Conservation (phyloP, 2,329 filamentous ascomycete species). For the Fusarium guadeloupense region DNA sequence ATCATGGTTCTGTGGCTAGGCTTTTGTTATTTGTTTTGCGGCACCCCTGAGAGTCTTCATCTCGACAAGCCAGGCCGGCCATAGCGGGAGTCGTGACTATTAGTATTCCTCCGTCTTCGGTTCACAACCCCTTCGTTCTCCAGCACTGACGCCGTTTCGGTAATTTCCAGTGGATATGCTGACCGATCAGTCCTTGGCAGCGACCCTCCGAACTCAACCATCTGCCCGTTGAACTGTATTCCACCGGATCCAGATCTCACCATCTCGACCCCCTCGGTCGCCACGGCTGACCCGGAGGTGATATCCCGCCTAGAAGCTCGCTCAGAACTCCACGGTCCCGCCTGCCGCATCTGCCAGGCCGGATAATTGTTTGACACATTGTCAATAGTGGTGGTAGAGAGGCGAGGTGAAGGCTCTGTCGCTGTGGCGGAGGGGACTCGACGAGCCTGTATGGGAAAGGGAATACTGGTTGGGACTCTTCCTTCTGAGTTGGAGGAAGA, state of each 20-base stretch:
- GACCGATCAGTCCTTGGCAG: background rate
- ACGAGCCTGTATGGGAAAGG: conserved; percentile 5
- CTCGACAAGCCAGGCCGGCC: background rate
- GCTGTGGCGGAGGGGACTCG: conserved; percentile 27
- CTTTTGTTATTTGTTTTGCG: background rate
- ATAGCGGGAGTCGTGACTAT: background rate
- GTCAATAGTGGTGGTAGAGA: conserved; percentile 5
- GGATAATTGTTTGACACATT: conserved; percentile 20
- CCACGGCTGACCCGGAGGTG: background rate
- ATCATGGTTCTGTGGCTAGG: no score
- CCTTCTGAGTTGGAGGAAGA: conserved; percentile 25
- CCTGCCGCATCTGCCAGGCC: conserved; percentile 21
- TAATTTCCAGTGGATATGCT: conserved; percentile 28
- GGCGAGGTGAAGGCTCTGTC: conserved; percentile 34
- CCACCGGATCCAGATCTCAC: conserved; percentile 39
- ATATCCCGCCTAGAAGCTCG: conserved; percentile 11
- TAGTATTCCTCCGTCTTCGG: background rate
- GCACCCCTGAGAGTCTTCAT: background rate
- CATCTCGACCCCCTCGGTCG: conserved; percentile 31
- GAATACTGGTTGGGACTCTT: background rate
- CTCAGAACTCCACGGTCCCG: conserved; percentile 30
- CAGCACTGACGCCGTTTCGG: conserved; percentile 10
- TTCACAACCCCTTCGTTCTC: conserved; percentile 9
- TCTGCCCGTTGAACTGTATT: conserved; percentile 36
- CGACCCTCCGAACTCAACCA: conserved; percentile 35